A percentile compares a stretch with the other conserved stretches of the same genome.
phyloP scores from a whole-genome alignment of 208 protist species.

The Trypanosoma cruzi region DNA sequence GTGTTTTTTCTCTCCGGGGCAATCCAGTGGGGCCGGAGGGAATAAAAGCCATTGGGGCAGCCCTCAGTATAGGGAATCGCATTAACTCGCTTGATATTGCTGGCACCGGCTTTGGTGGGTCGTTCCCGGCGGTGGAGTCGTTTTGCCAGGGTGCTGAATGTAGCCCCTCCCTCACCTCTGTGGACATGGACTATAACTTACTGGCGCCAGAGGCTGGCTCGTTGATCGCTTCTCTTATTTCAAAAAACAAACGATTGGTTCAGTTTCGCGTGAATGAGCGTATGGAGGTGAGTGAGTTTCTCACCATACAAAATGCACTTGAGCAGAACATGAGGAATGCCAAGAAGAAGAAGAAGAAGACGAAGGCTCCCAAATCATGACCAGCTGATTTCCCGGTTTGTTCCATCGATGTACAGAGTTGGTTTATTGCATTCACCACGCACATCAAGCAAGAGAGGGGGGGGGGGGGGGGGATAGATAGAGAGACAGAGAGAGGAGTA shows the following conservation, averaged over 20 bases:
- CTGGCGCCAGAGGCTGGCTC: conserved; percentile 45
- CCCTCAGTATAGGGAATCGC: conserved; percentile 53
- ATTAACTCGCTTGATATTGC: conserved; percentile 79
- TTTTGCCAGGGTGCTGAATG: conserved; percentile 82
- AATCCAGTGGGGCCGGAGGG: conserved; percentile 70
- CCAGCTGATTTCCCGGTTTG: background rate
- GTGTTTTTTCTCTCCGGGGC: conserved; percentile 65
- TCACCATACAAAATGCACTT: conserved; percentile 57
- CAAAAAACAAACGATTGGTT: conserved; percentile 53
- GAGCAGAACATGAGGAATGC: conserved; percentile 35
- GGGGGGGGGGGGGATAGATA: background rate
- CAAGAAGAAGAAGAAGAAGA: conserved; percentile 45
- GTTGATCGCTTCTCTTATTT: conserved; percentile 51
- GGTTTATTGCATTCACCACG: background rate
- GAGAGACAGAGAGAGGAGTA: too few relatives aligned
- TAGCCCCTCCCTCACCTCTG: conserved; percentile 40
- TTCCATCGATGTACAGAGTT: conserved; percentile 2
- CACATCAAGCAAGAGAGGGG: background rate
- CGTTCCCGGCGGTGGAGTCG: conserved; percentile 52
- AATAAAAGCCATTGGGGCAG: conserved; percentile 55
- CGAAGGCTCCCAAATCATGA: conserved; percentile 16
- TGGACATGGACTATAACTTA: conserved; percentile 85
- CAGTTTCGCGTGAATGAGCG: conserved; percentile 67
- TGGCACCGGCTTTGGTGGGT: conserved; percentile 72
- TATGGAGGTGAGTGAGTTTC: conserved; percentile 59